Base-by-base conservation (phyloP, 2,329 filamentous ascomycete species). In the Ophiostoma piceae region DNA sequence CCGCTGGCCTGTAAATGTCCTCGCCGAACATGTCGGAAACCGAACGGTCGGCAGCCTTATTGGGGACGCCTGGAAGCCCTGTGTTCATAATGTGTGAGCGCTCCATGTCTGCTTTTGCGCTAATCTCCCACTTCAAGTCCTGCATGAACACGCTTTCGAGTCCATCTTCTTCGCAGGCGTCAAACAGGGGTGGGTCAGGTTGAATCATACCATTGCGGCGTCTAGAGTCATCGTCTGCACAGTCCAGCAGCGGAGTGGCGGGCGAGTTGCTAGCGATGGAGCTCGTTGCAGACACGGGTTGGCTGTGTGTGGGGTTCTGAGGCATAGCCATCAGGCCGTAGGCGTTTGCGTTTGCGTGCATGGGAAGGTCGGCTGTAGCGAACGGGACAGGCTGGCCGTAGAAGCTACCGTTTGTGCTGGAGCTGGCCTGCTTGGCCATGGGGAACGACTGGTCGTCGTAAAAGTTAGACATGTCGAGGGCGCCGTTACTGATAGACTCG, bases 11-110 rank as follows among this genome's bases (percentile, higher is more conserved):
- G 82, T 92, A 96, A 0, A 96, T 84, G 78, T 95, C 92, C 77
- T 97, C 94, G 75, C 88, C 85, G 76, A 91, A 94, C 67, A 92
- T 85, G 76, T 96, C 92, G 22, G 92, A 94, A 80, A 95, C 92
- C 0, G 93, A 95, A 70, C 92, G 86, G 74, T 93, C 90, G 73
- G 96, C 43, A 19, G 43, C 85, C 79, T 94, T 95, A 35, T 93
- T 90, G 35, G 88, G 82, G 54, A 83, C 82, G 72, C 82, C 79
- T 74, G 81, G 82, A 73, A 87, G 84, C 80, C 87, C 84, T 88
- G 83, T 75, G 79, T 82, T 79, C 76, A 77, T 80, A 78, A 83
- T 80, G 77, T 81, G 89, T 94, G 88, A 93, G 90, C 86, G 88
- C 77, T 86, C 81, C 79, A 86, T 81, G 81, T 84, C 69, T 60